A percentile compares a stretch with the other conserved stretches of the same genome.
Evolutionary conservation across 2,329 filamentous ascomycete species (phyloP).

Genomic region (Graphilbum fragrans): DNA sequence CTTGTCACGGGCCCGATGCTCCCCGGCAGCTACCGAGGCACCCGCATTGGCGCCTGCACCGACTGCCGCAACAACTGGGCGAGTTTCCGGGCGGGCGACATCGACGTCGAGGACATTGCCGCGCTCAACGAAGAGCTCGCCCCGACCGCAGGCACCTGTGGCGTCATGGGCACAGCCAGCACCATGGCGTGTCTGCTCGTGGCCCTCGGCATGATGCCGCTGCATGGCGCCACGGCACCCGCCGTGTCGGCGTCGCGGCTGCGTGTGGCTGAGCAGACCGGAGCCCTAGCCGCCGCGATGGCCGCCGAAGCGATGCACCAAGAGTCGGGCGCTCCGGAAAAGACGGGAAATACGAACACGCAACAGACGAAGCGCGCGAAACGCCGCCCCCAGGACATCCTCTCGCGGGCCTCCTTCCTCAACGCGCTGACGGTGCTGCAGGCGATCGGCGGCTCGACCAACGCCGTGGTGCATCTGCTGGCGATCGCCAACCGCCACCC

Average conservation of each 20-base stretch:
- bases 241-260: conserved; percentile 69
- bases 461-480: conserved; percentile 75
- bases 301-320: too few species aligned
- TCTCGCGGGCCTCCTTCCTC: conserved; percentile 66
- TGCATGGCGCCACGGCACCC: conserved; percentile 61
- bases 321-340: too few species aligned
- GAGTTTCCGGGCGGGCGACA: conserved; percentile 48
- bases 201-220: conserved; percentile 68
- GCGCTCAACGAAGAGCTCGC: conserved; percentile 62
- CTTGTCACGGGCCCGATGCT: conserved; percentile 57
- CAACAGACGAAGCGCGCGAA: too few species aligned
- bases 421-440: conserved; percentile 83
- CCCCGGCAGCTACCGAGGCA: neutral
- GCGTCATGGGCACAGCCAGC: conserved; percentile 86
- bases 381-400: conserved; percentile 56
- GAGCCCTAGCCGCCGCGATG: conserved; percentile 52
- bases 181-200: conserved; percentile 82
- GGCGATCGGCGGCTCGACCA: conserved; percentile 70
- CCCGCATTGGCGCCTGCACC: conserved; percentile 58
- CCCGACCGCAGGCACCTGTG: conserved; percentile 68
- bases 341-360: too few species aligned
- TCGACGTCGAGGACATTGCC: conserved; percentile 61
- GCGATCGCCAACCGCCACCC: conserved; percentile 70
- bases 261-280: conserved; percentile 66
- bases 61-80: conserved; percentile 68